Percentiles rank a stretch among this genome's conserved stretches.
Conservation (phyloP, 2,329 filamentous ascomycete species). For the Parafenestella ontariensis region DNA sequence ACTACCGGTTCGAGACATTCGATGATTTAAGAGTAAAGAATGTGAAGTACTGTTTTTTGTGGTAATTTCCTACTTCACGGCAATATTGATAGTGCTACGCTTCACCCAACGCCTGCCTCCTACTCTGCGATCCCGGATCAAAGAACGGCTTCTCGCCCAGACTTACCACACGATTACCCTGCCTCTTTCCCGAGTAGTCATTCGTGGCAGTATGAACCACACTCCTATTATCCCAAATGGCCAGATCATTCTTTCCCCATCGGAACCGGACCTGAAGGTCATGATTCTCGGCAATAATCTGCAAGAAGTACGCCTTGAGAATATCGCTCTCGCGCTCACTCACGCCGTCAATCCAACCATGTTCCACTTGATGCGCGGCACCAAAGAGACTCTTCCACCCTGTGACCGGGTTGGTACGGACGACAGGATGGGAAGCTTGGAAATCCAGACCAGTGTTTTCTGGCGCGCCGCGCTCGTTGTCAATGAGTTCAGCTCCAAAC, state of each 20-base stretch:
- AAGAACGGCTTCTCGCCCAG: slow-evolving; percentile 64
- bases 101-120: slow-evolving; percentile 54
- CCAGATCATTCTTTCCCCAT: slow-evolving; percentile 42
- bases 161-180: slow-evolving; percentile 61
- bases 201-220: slow-evolving; percentile 65
- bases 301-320: slow-evolving; percentile 51
- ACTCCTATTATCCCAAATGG: slow-evolving; percentile 70
- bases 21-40: too few relatives aligned
- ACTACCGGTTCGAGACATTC: too few relatives aligned
- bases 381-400: slow-evolving; percentile 62
- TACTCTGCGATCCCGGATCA: slow-evolving; percentile 58
- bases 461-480: slow-evolving; percentile 54
- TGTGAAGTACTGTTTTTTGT: too few relatives aligned
- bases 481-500: neutral
- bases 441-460: slow-evolving; percentile 58
- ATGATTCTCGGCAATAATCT: slow-evolving; percentile 46
- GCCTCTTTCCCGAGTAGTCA: slow-evolving; percentile 64
- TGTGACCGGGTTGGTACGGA: slow-evolving; percentile 65
- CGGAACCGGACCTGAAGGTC: slow-evolving; percentile 52
- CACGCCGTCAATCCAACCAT: slow-evolving; percentile 51
- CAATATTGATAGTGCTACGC: too few relatives aligned
- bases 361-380: slow-evolving; percentile 43
- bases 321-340: slow-evolving; percentile 51
- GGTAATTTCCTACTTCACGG: too few relatives aligned
- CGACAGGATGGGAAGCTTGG: slow-evolving; percentile 58